These are phyloP conservation scores for Fusarium burgessii DNA, from an alignment of 2,329 filamentous ascomycete species.

Conservation along the genomic window DNA sequence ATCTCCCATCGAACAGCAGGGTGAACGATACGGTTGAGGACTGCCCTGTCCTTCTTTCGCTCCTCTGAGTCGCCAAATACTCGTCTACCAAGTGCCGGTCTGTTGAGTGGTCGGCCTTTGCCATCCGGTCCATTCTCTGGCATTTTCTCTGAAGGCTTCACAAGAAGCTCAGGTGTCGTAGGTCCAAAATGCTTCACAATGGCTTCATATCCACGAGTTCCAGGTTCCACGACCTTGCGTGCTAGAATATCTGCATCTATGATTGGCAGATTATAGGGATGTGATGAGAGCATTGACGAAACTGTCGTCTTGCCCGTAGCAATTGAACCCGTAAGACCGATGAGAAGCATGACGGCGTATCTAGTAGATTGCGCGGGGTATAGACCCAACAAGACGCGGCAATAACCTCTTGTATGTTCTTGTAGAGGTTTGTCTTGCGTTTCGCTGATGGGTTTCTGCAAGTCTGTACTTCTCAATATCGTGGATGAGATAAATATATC, in stretches of 20 bases:
- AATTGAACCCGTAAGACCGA: slow-evolving; percentile 96
- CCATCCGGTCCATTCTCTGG: slow-evolving; percentile 67
- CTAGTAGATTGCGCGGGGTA: background rate
- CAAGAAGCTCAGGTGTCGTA: slow-evolving; percentile 86
- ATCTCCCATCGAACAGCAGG: slow-evolving; percentile 88
- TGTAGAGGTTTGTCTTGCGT: background rate
- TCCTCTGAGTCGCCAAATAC: slow-evolving; percentile 87
- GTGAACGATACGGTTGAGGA: slow-evolving; percentile 91
- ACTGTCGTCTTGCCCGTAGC: slow-evolving; percentile 98
- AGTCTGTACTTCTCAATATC: background rate
- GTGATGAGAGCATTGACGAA: slow-evolving; percentile 80
- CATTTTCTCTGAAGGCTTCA: slow-evolving; percentile 66
- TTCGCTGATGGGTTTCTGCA: background rate
- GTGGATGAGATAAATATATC: background rate
- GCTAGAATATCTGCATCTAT: slow-evolving; percentile 95
- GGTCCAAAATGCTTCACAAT: slow-evolving; percentile 86
- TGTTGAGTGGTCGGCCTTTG: slow-evolving; percentile 81
- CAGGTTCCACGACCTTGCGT: slow-evolving; percentile 93
- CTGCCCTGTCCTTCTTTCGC: slow-evolving; percentile 75
- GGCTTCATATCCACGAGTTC: slow-evolving; percentile 82
- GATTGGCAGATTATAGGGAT: slow-evolving; percentile 88
- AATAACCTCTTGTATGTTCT: background rate
- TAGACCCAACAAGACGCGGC: background rate
- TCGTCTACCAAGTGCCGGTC: slow-evolving; percentile 83
- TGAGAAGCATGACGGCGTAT: slow-evolving; percentile 78